Evolutionary conservation across 805 yeast species (phyloP), one percentile per base, ranked within the genome.

Genomic region (Priceomyces fermenticarens): DNA sequence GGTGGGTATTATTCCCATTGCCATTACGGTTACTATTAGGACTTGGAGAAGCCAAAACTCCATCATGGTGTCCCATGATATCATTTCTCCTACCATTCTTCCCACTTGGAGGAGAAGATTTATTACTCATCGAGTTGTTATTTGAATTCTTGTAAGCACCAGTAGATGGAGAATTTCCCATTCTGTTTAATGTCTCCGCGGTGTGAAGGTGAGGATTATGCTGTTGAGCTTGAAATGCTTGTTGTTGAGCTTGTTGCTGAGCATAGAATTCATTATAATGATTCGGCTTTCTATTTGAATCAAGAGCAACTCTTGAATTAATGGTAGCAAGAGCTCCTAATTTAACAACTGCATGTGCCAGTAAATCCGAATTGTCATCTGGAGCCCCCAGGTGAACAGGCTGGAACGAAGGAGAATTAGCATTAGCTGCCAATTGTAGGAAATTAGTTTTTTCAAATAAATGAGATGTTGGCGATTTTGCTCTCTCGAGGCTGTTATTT

Each of bases 311-410:
- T 15, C 86, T 59, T 6, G 76, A 72, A 57, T 78, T 78, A 45
- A 81, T 81, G 2, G 88, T 81, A 17, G 82, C 76, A 41, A 82
- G 67, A 0, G 88, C 88, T 4, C 85, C 84, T 47, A 82, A 62
- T 54, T 82, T 82, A 59, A 77, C 61, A n/a, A 78, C 75, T 11
- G 65, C 59, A 42, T 63, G 65, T n/a, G 65, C 55, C 32, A 60
- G 54, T 29, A 60, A 30, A 34, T 60, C 65, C 42, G 48, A 38
- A 43, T 52, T 43, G 16, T 52, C 60, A 31, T 61, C 63, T 6
- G 57, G 48, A 29, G 41, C 46, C 38, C 33, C 38, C 39, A 32
- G 37, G 34, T 48, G 55, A 5, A 35, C 29, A 31, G 44, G 53
- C 25, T 54, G 51, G 11, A 42, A 43, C 8, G 54, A 52, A n/a